Evolutionary conservation across 1,284 basidiomycete genomes (phyloP), one percentile per base, ranked within the genome.

Genomic region (Exobasidium cylindrosporum): DNA sequence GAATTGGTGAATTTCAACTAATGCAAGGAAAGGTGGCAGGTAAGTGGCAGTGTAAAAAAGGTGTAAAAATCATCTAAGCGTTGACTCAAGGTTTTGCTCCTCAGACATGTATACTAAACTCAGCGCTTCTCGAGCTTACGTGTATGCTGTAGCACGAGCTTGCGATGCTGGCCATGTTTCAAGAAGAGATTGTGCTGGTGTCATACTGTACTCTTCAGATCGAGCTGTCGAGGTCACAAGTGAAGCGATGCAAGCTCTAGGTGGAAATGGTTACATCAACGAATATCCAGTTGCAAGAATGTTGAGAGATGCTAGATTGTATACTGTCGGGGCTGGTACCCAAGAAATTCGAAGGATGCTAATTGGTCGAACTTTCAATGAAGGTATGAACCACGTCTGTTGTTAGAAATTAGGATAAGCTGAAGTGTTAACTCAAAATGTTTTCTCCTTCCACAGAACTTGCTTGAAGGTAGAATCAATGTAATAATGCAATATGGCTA

Each of bases 101-200:
- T 17, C 35, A 40, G 93, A 97, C 81, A 97, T 97, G 93, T 97
- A 96, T 80, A 96, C 93, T 21, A 92, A 90, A 79, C 83, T 97
- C 56, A 90, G 88, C 70, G 90, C 93, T 3, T 89, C 90, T 61
- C 84, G 94, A 59, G 85, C 91, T 30, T 96, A 96, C 79, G 91
- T 95, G 50, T 97, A 97, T 80, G 89, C 91, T 26, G 93, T 97
- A 0, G 72, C 62, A 1, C 32, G 68, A 2, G 72, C 73, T 0
- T 76, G 73, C 49, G 73, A 76, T 61, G 30, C 23, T 1, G 73
- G 68, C 21, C 61, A 66, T 7, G 45, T 74, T 54, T 60, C 55
- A 32, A 85, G 92, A 67, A 83, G 87, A 62, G 73, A 76, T 35
- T 76, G 73, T 57, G 73, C 73, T 4, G 72, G 72, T 5, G 56